Evolutionary conservation across 225 moss, liverwort and hornwort genomes (phyloP).

Genomic region (Sphagnum tenellum): DNA sequence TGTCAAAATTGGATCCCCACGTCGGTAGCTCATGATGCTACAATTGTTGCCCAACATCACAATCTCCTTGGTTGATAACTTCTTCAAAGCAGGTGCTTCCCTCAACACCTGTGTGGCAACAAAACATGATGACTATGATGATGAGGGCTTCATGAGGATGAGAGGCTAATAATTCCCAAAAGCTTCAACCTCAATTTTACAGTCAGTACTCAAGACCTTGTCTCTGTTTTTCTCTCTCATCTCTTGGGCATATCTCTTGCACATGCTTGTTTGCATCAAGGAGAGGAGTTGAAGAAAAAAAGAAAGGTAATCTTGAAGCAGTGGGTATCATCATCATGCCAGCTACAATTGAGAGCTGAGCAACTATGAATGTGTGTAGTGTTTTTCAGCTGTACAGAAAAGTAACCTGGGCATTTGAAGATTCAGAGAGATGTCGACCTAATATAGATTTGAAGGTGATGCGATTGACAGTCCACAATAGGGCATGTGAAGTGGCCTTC

Average conservation of each 20-base stretch:
- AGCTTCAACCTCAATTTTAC: not conserved
- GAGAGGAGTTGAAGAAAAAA: too few species aligned
- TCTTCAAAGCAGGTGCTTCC: constrained; percentile 67
- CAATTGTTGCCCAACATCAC: constrained; percentile 61
- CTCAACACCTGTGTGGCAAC: constrained; percentile 46
- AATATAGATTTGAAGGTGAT: constrained; percentile 86
- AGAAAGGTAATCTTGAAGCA: too few species aligned
- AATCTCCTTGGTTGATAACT: constrained; percentile 66
- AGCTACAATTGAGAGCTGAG: too few species aligned
- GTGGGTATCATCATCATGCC: too few species aligned
- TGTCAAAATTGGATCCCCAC: constrained; percentile 71
- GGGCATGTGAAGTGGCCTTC: constrained; percentile 59
- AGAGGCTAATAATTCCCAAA: not conserved
- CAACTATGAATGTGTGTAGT: too few species aligned
- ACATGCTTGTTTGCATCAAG: too few species aligned
- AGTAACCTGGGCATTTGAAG: constrained; percentile 72
- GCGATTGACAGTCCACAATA: constrained; percentile 89
- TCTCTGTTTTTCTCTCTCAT: not conserved
- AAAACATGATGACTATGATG: not conserved
- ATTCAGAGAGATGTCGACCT: constrained; percentile 71
- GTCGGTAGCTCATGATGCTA: constrained; percentile 37
- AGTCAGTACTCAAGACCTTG: not conserved
- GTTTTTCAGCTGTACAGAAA: not conserved
- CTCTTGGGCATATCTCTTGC: too few species aligned
- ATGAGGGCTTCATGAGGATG: too few species aligned